Evolutionary conservation across 148 eudicot species (phyloP).

Genomic region (Camellia sinensis): DNA sequence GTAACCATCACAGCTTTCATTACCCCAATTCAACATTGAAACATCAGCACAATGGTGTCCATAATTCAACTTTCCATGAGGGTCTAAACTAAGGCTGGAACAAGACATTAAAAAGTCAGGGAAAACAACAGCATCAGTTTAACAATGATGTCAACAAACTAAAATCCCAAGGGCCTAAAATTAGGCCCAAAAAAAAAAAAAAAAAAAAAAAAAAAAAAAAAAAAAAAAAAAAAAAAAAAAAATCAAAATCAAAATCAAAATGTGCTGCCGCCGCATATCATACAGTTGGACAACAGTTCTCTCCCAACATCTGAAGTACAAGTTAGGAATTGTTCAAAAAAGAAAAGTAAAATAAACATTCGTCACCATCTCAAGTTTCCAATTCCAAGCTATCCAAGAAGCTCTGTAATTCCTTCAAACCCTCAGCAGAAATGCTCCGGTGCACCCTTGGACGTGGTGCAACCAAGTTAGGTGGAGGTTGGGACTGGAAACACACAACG

Average conservation of each 20-base stretch:
- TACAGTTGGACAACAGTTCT: conserved; percentile 40
- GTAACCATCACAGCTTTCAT: no score
- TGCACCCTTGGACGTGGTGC: conserved; percentile 67
- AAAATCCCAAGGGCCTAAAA: no score
- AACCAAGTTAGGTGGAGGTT: conserved; percentile 67
- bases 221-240: neutral
- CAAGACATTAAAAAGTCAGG: no score
- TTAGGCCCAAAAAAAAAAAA: neutral
- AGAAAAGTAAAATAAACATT: neutral
- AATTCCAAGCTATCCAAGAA: conserved; percentile 67
- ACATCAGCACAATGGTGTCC: no score
- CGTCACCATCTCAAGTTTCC: conserved; percentile 44
- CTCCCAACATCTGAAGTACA: conserved; percentile 28
- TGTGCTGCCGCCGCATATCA: conserved; percentile 43
- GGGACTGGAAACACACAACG: conserved; percentile 74
- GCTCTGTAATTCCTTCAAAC: conserved; percentile 81
- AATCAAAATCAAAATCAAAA: neutral
- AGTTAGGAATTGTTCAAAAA: neutral
- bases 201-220: no score
- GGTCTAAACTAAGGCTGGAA: no score
- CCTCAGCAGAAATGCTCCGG: conserved; percentile 81
- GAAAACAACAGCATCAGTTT: no score
- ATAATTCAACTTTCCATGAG: no score
- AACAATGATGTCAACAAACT: no score
- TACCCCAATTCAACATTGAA: no score